Base-by-base conservation (phyloP, 2,329 filamentous ascomycete species). In the Diplodia scrobiculata region DNA sequence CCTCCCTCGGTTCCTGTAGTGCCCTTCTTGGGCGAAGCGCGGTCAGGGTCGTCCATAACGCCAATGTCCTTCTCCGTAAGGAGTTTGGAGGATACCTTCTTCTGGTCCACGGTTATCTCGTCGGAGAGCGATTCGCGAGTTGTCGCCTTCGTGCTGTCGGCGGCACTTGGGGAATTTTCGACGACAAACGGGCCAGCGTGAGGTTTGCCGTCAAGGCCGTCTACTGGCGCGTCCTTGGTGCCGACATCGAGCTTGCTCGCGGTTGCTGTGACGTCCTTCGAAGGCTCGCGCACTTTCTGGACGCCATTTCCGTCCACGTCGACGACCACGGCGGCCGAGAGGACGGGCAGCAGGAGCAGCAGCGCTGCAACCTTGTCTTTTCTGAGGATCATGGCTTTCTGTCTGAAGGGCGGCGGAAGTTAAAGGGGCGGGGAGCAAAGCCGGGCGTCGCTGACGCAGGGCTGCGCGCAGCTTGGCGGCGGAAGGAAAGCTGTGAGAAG, bases 31-130 rank as follows among this genome's bases (percentile, higher is more conserved):
- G 93, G 91, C 48, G 86, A 84, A 45, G 84, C 80, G 70, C 92
- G 84, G 74, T 90, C 85, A 69, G 89, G 91, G 77, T 97, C 93
- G 74, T 96, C 91, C 94, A 97, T 97, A 67, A 97, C 92, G 48
- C 93, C 92, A 21, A 50, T 50, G 75, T 96, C 84, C 67, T 87
- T 85, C 41, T 82, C 55, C 19, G 55, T 55, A 21, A 50, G 19
- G 7, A 65, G 38, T 14, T 65, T 50, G 3, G 63, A 65, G 1
- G 63, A 55, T 34, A 67, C 68, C 17, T 69, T 59, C n/a, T 72
- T 72, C 54, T 73, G 68, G 74, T 76, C 68, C 69, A 75, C 67
- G 0, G 76, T 67, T 2, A 76, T 72, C 51, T 81, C 74, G 51
- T 79, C 77, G 63, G 78, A 76, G 32, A 66, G 64, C 45, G 53